Conservation (phyloP, 306 rosid genomes). For the Dicorynia guianensis region DNA sequence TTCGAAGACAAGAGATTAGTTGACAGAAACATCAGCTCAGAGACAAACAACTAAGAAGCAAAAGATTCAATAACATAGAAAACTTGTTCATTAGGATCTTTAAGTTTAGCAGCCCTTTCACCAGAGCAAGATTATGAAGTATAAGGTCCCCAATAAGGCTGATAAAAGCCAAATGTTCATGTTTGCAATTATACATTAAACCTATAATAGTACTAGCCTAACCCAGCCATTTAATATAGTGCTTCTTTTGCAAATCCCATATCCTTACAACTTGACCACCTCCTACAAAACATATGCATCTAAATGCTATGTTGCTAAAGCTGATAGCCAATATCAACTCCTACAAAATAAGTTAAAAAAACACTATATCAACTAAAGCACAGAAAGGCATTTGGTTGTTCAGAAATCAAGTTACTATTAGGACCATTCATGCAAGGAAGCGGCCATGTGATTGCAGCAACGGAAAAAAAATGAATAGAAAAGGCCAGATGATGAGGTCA, state of each 20-base stretch:
- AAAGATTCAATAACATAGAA: too few species aligned
- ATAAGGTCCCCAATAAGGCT: too few species aligned
- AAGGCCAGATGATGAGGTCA: slow-evolving; percentile 7
- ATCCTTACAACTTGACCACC: slow-evolving; percentile 93
- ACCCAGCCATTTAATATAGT: slow-evolving; percentile 87
- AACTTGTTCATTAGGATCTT: too few species aligned
- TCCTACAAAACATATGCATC: slow-evolving; percentile 95
- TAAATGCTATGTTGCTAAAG: slow-evolving; percentile 95
- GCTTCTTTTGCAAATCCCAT: slow-evolving; percentile 97
- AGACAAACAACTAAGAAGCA: too few species aligned
- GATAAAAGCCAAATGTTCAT: slow-evolving; percentile 97
- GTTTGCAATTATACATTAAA: slow-evolving; percentile 91
- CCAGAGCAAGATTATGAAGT: too few species aligned
- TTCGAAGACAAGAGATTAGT: too few species aligned
- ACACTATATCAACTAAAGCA: slow-evolving; percentile 19
- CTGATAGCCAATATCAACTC: slow-evolving; percentile 85
- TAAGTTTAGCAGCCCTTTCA: too few species aligned
- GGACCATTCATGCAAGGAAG: slow-evolving; percentile 30
- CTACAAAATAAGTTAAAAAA: slow-evolving; percentile 48
- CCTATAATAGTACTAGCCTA: slow-evolving; percentile 86
- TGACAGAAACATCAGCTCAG: too few species aligned
- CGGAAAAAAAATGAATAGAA: slow-evolving; percentile 5
- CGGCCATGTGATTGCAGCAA: slow-evolving; percentile 26
- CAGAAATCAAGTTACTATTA: slow-evolving; percentile 26
- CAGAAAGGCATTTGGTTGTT: slow-evolving; percentile 16